phyloP scores from a whole-genome alignment of 495 filamentous ascomycete species.

The Rostrohypoxylon terebratum region DNA sequence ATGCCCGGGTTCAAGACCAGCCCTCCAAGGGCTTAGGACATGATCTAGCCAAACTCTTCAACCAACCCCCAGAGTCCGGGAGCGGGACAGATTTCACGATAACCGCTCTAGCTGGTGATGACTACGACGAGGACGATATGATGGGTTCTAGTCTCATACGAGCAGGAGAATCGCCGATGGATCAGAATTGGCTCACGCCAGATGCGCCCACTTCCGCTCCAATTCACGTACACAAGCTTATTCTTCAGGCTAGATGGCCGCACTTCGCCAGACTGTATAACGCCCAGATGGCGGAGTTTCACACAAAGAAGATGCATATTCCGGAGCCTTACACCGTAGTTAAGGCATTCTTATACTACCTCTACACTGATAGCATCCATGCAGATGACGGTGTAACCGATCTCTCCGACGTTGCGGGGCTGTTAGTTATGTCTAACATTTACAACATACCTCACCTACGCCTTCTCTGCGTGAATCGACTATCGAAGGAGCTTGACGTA shows the following conservation, averaged over 20 bases:
- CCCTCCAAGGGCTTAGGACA: slow-evolving; percentile 78
- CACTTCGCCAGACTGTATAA: slow-evolving; percentile 92
- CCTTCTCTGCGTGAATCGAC: slow-evolving; percentile 85
- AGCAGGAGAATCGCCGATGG: slow-evolving; percentile 54
- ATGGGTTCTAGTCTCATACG: slow-evolving; percentile 61
- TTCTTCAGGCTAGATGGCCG: slow-evolving; percentile 93
- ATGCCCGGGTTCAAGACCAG: slow-evolving; percentile 55
- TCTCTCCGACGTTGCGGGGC: slow-evolving; percentile 88
- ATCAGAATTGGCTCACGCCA: slow-evolving; percentile 71
- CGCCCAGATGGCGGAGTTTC: slow-evolving; percentile 95
- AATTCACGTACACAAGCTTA: slow-evolving; percentile 93
- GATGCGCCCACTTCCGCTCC: slow-evolving; percentile 78
- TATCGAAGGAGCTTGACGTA: slow-evolving; percentile 89
- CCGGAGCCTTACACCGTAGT: slow-evolving; percentile 96
- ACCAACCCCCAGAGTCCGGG: slow-evolving; percentile 78
- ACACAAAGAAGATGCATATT: slow-evolving; percentile 96
- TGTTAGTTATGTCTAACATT: slow-evolving; percentile 96
- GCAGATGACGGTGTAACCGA: slow-evolving; percentile 68
- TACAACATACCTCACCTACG: slow-evolving; percentile 96
- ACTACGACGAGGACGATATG: slow-evolving; percentile 72
- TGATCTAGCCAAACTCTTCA: slow-evolving; percentile 87
- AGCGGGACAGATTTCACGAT: slow-evolving; percentile 88
- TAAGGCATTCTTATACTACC: slow-evolving; percentile 92
- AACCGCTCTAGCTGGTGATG: slow-evolving; percentile 77
- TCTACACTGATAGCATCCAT: slow-evolving; percentile 94